phyloP scores from a whole-genome alignment of 2,329 filamentous ascomycete genomes.

The Cyphellophora europaea region DNA sequence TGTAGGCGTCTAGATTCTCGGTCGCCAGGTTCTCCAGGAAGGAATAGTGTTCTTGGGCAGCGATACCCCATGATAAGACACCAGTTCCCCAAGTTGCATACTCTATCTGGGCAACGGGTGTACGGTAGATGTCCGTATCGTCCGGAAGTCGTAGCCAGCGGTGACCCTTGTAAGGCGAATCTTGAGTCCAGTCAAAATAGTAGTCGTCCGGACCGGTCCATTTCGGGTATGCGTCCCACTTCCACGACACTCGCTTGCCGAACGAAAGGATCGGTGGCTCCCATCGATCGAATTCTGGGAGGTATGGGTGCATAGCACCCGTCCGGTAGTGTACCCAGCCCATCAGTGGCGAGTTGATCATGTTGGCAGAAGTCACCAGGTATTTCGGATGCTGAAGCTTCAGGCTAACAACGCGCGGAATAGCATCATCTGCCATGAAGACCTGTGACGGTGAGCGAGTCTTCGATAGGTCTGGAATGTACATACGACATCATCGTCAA shows the following conservation, averaged over 20 bases:
- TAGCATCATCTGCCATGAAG: constrained; percentile 35
- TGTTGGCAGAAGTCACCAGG: constrained; percentile 45
- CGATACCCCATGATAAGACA: constrained; percentile 15
- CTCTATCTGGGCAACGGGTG: constrained; percentile 39
- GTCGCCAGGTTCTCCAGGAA: constrained; percentile 39
- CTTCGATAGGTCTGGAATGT: too few species aligned
- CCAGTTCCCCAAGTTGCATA: constrained; percentile 29
- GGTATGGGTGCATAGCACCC: constrained; percentile 43
- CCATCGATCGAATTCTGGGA: constrained; percentile 32
- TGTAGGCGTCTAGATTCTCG: constrained; percentile 32
- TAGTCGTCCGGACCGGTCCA: constrained; percentile 26
- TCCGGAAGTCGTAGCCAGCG: constrained; percentile 39
- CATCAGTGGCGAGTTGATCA: constrained; percentile 48
- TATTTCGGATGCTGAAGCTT: constrained; percentile 42
- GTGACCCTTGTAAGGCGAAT: constrained; percentile 32
- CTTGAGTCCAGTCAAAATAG: constrained; percentile 20
- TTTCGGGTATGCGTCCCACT: constrained; percentile 23
- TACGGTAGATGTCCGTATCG: constrained; percentile 32
- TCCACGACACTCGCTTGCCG: constrained; percentile 21
- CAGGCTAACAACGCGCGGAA: constrained; percentile 45
- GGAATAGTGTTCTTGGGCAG: constrained; percentile 39
- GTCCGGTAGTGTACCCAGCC: constrained; percentile 46
- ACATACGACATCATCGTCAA: constrained; percentile 39
- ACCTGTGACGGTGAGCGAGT: too few species aligned
- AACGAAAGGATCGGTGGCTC: constrained; percentile 4